Evolutionary conservation across 768 basidiomycete species (phyloP).

Genomic region (Kwoniella dendrophila): DNA sequence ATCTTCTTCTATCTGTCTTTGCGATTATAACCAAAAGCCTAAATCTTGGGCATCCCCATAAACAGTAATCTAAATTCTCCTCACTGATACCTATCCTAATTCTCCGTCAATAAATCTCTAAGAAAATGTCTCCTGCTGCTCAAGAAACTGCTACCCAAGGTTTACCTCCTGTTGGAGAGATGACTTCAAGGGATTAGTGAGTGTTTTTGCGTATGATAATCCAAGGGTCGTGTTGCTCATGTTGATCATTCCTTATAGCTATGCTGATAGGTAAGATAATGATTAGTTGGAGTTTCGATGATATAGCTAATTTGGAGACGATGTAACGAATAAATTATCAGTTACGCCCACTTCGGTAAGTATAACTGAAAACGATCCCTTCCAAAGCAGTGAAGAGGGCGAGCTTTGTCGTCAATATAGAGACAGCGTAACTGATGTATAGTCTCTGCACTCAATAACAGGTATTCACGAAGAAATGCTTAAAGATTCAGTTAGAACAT

Average conservation of each 20-base stretch:
- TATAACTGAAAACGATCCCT: neutral
- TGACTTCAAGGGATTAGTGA: conserved; percentile 55
- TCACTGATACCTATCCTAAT: too few species aligned
- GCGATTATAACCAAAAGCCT: too few species aligned
- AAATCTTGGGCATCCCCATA: too few species aligned
- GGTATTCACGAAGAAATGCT: conserved; percentile 99
- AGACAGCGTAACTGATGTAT: too few species aligned
- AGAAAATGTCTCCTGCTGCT: conserved; percentile 19
- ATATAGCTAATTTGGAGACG: too few species aligned
- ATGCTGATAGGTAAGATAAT: conserved; percentile 46
- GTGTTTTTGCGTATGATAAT: conserved; percentile 19
- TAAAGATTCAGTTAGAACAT: conserved; percentile 92
- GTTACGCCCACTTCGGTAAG: conserved; percentile 48
- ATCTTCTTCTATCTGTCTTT: too few species aligned
- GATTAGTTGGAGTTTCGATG: too few species aligned
- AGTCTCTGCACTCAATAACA: too few species aligned
- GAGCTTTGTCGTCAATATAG: too few species aligned
- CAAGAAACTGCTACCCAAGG: conserved; percentile 32
- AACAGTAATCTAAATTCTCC: too few species aligned
- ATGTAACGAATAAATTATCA: too few species aligned
- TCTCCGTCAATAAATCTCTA: too few species aligned
- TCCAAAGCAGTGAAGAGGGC: neutral
- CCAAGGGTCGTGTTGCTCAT: neutral
- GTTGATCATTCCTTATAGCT: conserved; percentile 23
- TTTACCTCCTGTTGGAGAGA: conserved; percentile 46